Conservation (phyloP, 257 asterid species). For the Echites panduratus region DNA sequence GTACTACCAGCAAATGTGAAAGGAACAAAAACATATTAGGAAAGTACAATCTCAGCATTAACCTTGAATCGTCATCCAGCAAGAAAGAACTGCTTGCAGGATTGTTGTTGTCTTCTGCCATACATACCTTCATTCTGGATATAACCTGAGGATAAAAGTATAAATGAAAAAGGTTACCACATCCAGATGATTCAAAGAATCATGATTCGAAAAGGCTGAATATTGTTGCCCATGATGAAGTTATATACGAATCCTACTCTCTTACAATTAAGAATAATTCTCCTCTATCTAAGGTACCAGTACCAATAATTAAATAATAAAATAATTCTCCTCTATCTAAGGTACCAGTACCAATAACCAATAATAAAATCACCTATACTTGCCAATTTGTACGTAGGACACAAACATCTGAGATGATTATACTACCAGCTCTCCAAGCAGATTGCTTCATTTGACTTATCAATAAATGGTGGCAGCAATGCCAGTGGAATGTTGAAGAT, state of each 20-base stretch:
- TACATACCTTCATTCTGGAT: slow-evolving; percentile 75
- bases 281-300: not conserved
- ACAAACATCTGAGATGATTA: not conserved
- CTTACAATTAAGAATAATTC: not conserved
- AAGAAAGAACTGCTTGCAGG: slow-evolving; percentile 98
- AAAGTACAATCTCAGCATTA: slow-evolving; percentile 21
- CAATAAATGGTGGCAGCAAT: not conserved
- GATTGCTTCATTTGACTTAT: not conserved
- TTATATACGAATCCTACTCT: not conserved
- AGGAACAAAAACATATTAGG: slow-evolving; percentile 8
- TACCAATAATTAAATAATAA: no score
- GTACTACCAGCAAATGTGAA: not conserved
- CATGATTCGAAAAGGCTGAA: not conserved
- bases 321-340: not conserved
- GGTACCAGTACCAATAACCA: not conserved
- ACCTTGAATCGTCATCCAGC: slow-evolving; percentile 98
- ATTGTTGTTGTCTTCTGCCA: slow-evolving; percentile 97
- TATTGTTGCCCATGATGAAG: not conserved
- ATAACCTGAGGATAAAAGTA: slow-evolving; percentile 54
- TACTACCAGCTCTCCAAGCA: not conserved
- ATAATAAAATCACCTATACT: not conserved
- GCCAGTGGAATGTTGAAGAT: not conserved
- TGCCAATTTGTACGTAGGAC: no score
- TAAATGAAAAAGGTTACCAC: not conserved
- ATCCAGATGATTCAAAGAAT: not conserved